Evolutionary conservation across 140 eudicot genomes (phyloP).

Genomic region (Flaveria floridana): DNA sequence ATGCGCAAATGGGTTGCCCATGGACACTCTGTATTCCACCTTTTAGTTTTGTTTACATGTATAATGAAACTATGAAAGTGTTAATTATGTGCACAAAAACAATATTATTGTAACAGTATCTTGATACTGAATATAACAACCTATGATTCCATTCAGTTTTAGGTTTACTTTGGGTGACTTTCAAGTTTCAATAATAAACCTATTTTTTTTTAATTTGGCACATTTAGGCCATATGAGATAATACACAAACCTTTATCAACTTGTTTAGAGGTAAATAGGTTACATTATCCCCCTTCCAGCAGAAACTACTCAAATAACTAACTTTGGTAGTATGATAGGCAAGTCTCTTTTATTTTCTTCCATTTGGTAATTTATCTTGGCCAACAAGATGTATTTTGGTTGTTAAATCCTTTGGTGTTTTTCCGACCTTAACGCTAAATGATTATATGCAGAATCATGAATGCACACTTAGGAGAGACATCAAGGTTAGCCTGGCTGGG

Average conservation of each 20-base stretch:
- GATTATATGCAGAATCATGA: conserved; percentile 58
- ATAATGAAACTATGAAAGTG: neutral
- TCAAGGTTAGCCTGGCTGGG: conserved; percentile 95
- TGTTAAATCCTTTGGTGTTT: neutral
- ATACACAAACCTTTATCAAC: neutral
- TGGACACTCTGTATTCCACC: neutral
- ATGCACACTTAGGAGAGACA: conserved; percentile 87
- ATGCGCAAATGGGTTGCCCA: neutral
- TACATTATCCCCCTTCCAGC: neutral
- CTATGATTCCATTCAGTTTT: neutral
- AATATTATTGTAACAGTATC: neutral
- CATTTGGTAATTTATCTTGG: neutral
- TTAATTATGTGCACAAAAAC: neutral
- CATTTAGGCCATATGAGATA: neutral
- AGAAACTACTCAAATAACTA: too few species aligned
- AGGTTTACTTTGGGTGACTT: neutral
- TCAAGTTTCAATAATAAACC: neutral
- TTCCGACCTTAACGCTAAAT: neutral
- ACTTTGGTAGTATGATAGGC: neutral
- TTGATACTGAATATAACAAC: neutral
- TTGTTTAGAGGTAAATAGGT: neutral
- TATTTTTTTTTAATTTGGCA: neutral
- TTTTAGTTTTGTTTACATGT: neutral
- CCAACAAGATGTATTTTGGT: neutral
- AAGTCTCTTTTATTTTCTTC: neutral